Evolutionary conservation across 345 rosid species (phyloP).

Genomic region (Heritiera littoralis): DNA sequence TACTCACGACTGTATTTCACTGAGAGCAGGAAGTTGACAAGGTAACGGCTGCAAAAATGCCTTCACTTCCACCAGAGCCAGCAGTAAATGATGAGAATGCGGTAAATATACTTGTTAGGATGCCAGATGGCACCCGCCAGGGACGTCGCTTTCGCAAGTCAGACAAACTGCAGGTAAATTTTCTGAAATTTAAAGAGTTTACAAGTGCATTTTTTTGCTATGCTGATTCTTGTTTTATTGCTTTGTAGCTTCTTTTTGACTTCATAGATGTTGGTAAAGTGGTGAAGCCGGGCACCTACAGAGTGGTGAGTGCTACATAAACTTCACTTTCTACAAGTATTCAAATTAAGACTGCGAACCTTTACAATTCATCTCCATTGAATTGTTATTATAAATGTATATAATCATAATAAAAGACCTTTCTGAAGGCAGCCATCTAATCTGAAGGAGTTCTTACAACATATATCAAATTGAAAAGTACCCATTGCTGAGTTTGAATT

Average conservation of each 20-base stretch:
- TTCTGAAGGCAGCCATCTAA: background rate
- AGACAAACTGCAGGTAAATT: constrained; percentile 73
- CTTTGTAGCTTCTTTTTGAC: constrained; percentile 63
- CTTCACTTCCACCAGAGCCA: constrained; percentile 64
- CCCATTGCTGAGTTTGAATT: background rate
- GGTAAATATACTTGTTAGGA: constrained; percentile 60
- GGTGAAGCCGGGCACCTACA: constrained; percentile 68
- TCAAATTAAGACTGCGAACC: background rate
- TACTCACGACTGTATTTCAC: constrained; percentile 20
- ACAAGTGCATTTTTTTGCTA: background rate
- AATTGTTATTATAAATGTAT: background rate
- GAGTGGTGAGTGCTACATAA: constrained; percentile 54
- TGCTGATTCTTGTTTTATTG: constrained; percentile 30
- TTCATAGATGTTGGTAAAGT: constrained; percentile 63
- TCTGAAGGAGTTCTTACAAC: background rate
- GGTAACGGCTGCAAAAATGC: constrained; percentile 38
- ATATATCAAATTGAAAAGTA: background rate
- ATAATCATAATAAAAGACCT: background rate
- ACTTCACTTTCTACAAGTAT: background rate
- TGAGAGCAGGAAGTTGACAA: background rate
- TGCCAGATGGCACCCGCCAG: constrained; percentile 84
- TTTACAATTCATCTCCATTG: background rate
- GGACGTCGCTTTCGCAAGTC: constrained; percentile 79
- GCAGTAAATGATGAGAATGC: constrained; percentile 54
- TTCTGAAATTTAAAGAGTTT: constrained; percentile 19